A percentile compares a stretch with the other conserved stretches of the same genome.
Evolutionary conservation across 805 yeast genomes (phyloP).

Genomic region (Spathaspora passalidarum): DNA sequence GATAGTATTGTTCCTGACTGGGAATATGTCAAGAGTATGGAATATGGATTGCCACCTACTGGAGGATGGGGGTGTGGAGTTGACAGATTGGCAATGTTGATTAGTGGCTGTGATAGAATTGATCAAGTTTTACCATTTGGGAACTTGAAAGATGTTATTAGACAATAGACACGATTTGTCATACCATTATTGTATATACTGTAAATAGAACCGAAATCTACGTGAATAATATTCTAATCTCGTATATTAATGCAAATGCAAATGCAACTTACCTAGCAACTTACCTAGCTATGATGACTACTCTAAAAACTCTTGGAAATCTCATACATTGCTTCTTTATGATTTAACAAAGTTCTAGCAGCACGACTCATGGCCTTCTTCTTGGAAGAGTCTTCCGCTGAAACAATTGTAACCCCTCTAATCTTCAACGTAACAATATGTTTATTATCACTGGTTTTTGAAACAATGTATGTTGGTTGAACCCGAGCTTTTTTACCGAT

Average conservation of each 20-base stretch:
- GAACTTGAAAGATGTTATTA: conserved; percentile 57
- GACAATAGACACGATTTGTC: conserved; percentile 5
- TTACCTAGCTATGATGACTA: background rate
- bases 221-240: too few species aligned
- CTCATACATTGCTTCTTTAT: conserved; percentile 9
- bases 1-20: conserved; percentile 73
- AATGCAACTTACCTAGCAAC: too few species aligned
- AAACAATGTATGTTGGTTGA: conserved; percentile 30
- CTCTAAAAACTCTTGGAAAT: conserved; percentile 7
- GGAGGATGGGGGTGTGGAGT: conserved; percentile 98
- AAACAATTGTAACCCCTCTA: conserved; percentile 25
- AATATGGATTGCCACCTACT: conserved; percentile 94
- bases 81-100: conserved; percentile 81
- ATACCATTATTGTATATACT: background rate
- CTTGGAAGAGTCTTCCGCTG: conserved; percentile 34
- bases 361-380: conserved; percentile 40
- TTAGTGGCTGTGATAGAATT: conserved; percentile 63
- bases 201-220: background rate
- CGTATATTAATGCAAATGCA: background rate
- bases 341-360: conserved; percentile 34
- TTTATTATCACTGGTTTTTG: conserved; percentile 19
- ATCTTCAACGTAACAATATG: conserved; percentile 29
- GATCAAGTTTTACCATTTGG: conserved; percentile 79
- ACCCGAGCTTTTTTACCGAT: conserved; percentile 33
- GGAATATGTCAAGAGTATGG: conserved; percentile 71